A percentile compares a stretch with the other conserved stretches of the same genome.
Conservation (phyloP, 1,139 yeast species). For the Candida tetrigidarum region DNA sequence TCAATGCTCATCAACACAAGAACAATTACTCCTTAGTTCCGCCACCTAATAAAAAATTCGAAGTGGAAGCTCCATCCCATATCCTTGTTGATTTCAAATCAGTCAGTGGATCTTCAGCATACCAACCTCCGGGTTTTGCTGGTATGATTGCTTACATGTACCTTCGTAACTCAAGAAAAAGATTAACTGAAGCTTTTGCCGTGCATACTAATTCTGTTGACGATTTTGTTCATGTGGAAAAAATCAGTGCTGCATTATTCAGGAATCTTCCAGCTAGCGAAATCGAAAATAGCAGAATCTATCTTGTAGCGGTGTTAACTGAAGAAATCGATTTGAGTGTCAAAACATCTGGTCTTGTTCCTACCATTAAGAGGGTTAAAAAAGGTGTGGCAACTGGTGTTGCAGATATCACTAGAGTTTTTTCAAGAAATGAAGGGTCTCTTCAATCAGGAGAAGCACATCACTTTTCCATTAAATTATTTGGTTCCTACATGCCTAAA, state of each 20-base stretch:
- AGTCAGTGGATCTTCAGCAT: conserved; percentile 63
- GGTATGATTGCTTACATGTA: conserved; percentile 78
- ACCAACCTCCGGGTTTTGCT: conserved; percentile 69
- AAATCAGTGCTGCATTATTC: conserved; percentile 78
- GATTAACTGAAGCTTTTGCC: conserved; percentile 82
- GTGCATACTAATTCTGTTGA: conserved; percentile 64
- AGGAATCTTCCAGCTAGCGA: conserved; percentile 77
- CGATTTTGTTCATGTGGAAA: conserved; percentile 64
- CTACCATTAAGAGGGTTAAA: conserved; percentile 52
- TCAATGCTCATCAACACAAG: conserved; percentile 41
- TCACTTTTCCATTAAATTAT: conserved; percentile 72
- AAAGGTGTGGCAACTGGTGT: conserved; percentile 92
- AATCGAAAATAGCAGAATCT: conserved; percentile 63
- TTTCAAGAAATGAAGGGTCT: conserved; percentile 67
- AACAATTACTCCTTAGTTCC: conserved; percentile 46
- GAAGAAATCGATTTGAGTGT: conserved; percentile 54
- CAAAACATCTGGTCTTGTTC: conserved; percentile 26
- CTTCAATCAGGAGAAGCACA: conserved; percentile 66
- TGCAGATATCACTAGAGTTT: conserved; percentile 80
- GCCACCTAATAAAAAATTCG: conserved; percentile 47
- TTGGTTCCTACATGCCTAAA: conserved; percentile 63
- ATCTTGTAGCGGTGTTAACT: conserved; percentile 68
- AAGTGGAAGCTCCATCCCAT: conserved; percentile 67
- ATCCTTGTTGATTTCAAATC: conserved; percentile 80
- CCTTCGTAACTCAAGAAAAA: conserved; percentile 63